Evolutionary conservation across 768 basidiomycete species (phyloP), one percentile per base, ranked within the genome.

Genomic region (Mycena metata): DNA sequence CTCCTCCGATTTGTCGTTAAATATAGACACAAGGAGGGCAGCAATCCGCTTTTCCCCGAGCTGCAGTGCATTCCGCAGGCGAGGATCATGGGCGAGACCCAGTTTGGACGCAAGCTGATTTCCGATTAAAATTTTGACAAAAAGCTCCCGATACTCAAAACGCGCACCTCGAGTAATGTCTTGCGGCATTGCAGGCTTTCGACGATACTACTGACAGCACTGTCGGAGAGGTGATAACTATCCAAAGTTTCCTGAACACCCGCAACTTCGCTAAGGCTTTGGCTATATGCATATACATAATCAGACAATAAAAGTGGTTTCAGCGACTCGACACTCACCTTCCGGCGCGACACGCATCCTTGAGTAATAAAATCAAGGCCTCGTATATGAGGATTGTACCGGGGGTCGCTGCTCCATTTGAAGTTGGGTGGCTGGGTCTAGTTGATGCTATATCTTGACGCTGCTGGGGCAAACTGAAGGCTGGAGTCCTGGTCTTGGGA

Each of bases 121-220:
- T 39, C 33, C 3, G 5, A 33, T 8, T 36, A 11, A 51, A 1
- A 30, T 23, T 5, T 35, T 21, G 17, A 16, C 23, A 1, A 0
- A 5, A 10, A 50, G 10, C 10, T 15, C 9, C 15, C 24, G 10
- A 42, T 7, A 47, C 17, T n/a, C n/a, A n/a, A 11, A 12, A 30
- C 5, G 2, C 15, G 10, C 30, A 69, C 67, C 57, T 64, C 57
- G 10, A 69, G 19, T 17, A 69, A 47, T 24, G 46, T 41, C 13
- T 59, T 59, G 23, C 67, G 56, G n/a, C 35, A 64, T 60, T 59
- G 47, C 30, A 60, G 8, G 30, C 67, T 69, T n/a, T 59, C 50
- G 19, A 60, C 35, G 46, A 69, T 59, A 15, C 47, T 56, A 41
- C 23, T 42, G 35, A 69, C 50, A 7, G 54, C 35, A 33, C 26